Conservation (phyloP, 306 rosid species). For the Glycyrrhiza uralensis region DNA sequence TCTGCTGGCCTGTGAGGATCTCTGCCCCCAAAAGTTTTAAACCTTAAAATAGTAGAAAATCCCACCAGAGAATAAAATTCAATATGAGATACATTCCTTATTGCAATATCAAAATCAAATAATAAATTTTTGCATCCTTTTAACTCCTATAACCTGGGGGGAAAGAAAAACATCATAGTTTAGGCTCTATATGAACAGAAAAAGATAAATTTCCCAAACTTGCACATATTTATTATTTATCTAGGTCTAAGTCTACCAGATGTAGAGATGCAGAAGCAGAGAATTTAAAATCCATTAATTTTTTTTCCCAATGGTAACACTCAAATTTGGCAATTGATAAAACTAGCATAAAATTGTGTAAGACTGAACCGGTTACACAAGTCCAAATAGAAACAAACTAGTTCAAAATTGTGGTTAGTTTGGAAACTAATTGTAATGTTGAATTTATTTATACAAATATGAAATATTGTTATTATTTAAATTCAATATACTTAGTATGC, state of each 20-base stretch:
- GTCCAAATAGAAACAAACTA: neutral
- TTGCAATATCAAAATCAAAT: slow-evolving; percentile 8
- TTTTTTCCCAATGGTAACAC: neutral
- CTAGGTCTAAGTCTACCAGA: neutral
- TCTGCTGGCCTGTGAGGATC: slow-evolving; percentile 95
- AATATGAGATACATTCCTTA: slow-evolving; percentile 13
- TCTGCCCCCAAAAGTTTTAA: slow-evolving; percentile 87
- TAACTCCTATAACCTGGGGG: neutral
- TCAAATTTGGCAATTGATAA: neutral
- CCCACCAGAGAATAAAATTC: slow-evolving; percentile 3
- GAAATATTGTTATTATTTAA: neutral
- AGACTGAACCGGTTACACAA: neutral
- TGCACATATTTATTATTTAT: neutral
- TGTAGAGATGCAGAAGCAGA: neutral
- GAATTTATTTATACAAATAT: neutral
- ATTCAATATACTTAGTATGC: neutral
- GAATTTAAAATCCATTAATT: neutral
- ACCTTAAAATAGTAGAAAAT: slow-evolving; percentile 52
- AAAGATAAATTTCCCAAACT: neutral
- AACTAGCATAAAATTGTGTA: neutral
- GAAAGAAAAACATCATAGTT: slow-evolving; percentile 8
- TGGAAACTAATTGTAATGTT: neutral
- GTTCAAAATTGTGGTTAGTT: neutral
- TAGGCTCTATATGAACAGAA: slow-evolving; percentile 2
- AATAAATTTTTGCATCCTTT: neutral